phyloP scores from a whole-genome alignment of 495 filamentous ascomycete species.

The Mytilinidion resinicola region DNA sequence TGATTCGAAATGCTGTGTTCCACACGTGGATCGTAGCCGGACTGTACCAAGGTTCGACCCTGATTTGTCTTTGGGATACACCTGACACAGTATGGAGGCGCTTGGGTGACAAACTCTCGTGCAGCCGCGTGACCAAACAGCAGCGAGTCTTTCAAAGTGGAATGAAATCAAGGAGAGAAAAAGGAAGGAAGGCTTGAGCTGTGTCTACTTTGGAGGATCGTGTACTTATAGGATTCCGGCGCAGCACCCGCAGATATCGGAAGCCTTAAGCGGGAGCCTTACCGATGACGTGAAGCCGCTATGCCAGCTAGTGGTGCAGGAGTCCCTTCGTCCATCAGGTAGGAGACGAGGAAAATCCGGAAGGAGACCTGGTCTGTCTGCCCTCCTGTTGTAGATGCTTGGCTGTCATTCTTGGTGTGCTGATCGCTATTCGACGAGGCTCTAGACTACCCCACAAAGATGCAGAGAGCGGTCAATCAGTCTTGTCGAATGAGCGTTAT shows the following conservation, averaged over 20 bases:
- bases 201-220: too few species aligned
- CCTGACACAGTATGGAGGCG: slow-evolving; percentile 1
- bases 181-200: neutral
- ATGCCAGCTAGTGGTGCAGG: neutral
- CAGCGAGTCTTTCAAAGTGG: neutral
- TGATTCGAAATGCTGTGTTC: neutral
- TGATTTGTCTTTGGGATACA: neutral
- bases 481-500: too few species aligned
- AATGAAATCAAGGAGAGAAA: neutral
- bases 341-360: slow-evolving; percentile 1
- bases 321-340: neutral
- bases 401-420: neutral
- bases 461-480: neutral
- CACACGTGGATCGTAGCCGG: slow-evolving; percentile 1
- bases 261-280: neutral
- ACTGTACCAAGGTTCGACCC: neutral
- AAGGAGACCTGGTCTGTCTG: neutral
- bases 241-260: too few species aligned
- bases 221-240: too few species aligned
- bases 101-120: neutral
- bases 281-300: neutral
- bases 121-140: neutral
- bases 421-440: neutral
- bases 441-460: neutral
- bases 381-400: neutral